Evolutionary conservation across 2,329 filamentous ascomycete genomes (phyloP).

Genomic region (Ophiognomonia clavigignenti-juglandacearum): DNA sequence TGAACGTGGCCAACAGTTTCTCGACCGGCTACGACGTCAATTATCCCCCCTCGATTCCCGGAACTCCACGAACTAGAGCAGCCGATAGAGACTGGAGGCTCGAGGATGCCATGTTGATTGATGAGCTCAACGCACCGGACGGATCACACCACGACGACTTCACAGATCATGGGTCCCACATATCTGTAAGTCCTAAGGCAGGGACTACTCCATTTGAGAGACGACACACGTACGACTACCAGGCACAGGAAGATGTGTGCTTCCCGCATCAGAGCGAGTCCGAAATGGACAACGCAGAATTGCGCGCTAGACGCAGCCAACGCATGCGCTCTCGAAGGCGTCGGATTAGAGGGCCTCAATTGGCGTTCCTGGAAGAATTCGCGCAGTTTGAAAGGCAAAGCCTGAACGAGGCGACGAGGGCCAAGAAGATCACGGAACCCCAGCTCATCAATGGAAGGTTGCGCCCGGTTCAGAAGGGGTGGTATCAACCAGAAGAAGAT

Average conservation of each 20-base stretch:
- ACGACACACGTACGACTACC: conserved; percentile 55
- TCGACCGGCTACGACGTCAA: conserved; percentile 53
- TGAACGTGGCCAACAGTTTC: conserved; percentile 21
- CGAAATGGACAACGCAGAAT: conserved; percentile 75
- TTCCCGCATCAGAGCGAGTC: conserved; percentile 78
- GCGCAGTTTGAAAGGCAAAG: conserved; percentile 84
- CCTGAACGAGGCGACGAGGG: conserved; percentile 73
- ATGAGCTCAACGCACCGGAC: conserved; percentile 46
- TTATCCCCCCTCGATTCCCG: conserved; percentile 64
- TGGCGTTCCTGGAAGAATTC: conserved; percentile 83
- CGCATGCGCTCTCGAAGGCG: conserved; percentile 49
- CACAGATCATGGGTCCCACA: conserved; percentile 9
- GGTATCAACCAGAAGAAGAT: conserved; percentile 86
- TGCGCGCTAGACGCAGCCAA: conserved; percentile 20
- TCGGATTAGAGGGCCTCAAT: conserved; percentile 77
- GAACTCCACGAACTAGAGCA: conserved; percentile 50
- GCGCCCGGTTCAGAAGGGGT: conserved; percentile 71
- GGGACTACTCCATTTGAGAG: conserved; percentile 35
- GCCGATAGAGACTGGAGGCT: conserved; percentile 52
- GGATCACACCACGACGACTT: conserved; percentile 15
- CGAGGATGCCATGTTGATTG: conserved; percentile 66
- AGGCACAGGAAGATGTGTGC: conserved; percentile 84
- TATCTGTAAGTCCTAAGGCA: conserved; percentile 22
- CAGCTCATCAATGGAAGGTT: conserved; percentile 86
- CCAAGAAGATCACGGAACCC: conserved; percentile 90